Evolutionary conservation across 2,329 filamentous ascomycete genomes (phyloP), one percentile per base, ranked within the genome.

Genomic region (Pestalotiopsis sp.): DNA sequence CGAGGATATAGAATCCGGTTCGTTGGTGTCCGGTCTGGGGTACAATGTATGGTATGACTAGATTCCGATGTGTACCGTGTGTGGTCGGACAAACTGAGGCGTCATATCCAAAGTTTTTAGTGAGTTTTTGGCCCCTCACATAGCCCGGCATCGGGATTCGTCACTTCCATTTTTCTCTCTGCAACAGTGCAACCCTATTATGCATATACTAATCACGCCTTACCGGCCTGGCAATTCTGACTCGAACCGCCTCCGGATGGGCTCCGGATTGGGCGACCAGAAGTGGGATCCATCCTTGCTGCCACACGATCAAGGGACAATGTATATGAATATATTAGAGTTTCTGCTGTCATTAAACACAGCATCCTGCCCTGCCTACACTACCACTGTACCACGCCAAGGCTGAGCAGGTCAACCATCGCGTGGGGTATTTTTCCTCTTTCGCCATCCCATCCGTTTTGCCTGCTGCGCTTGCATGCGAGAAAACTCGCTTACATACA

Each of bases 71-170:
- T 9, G 31, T 36, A 36, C 31, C 7, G 31, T 36, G 57, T 59
- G 57, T 59, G 45, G 45, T 52, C 20, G 45, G 45, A 52, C 17
- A 20, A 52, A 52, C n/a, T 52, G 45, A 52, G 17, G 45, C 45
- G 45, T 59, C 57, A 59, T 59, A 27, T 14, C 23, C 23, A 59
- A 59, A 27, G 20, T 27, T 27, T 59, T 59, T 36, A 59, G 57
- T 36, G 23, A 27, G 23, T 59, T 27, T 36, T 59, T 59, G 57
- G 57, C 57, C 57, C 57, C 57, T 59, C 57, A 59, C 57, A 59
- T 36, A 25, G 23, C 57, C 57, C 57, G 57, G 27, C 23, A 13
- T 59, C 57, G 57, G 57, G 57, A 59, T 59, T 59, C 23, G 20
- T 36, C 27, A 36, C 20, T 27, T 27, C 12, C 23, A 25, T 27